Evolutionary conservation across 2,329 filamentous ascomycete genomes (phyloP).

Genomic region (Gaeumannomyces sp.): DNA sequence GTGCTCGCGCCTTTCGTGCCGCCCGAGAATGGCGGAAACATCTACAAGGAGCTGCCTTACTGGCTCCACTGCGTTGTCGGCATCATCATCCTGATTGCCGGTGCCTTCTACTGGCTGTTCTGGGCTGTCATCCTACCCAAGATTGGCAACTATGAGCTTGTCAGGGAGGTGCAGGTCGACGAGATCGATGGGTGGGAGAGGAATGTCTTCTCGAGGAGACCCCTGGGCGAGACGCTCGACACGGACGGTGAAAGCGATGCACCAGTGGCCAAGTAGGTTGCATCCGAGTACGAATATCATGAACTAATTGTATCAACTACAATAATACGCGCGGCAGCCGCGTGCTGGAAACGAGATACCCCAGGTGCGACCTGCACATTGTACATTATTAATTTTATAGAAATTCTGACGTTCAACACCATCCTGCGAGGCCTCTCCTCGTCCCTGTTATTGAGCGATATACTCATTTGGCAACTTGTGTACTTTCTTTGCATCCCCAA

Average conservation of each 20-base stretch:
- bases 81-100: slow-evolving; percentile 45
- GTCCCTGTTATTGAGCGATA: too few relatives aligned
- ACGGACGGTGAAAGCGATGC: neutral
- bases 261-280: neutral
- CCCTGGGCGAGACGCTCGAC: slow-evolving; percentile 17
- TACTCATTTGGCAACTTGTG: too few relatives aligned
- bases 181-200: slow-evolving; percentile 58
- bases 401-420: neutral
- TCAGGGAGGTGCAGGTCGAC: slow-evolving; percentile 47
- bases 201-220: slow-evolving; percentile 43
- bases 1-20: slow-evolving; percentile 54
- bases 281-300: neutral
- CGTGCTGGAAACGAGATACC: neutral
- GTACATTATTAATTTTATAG: neutral
- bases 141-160: slow-evolving; percentile 48
- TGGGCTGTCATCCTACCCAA: slow-evolving; percentile 48
- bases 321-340: neutral
- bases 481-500: too few relatives aligned
- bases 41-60: slow-evolving; percentile 49
- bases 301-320: neutral
- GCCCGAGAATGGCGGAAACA: slow-evolving; percentile 42
- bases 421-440: neutral
- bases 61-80: slow-evolving; percentile 53
- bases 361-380: neutral
- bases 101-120: slow-evolving; percentile 49